Base-by-base conservation (phyloP, 495 filamentous ascomycete genomes). In the Xylaria telfairii region DNA sequence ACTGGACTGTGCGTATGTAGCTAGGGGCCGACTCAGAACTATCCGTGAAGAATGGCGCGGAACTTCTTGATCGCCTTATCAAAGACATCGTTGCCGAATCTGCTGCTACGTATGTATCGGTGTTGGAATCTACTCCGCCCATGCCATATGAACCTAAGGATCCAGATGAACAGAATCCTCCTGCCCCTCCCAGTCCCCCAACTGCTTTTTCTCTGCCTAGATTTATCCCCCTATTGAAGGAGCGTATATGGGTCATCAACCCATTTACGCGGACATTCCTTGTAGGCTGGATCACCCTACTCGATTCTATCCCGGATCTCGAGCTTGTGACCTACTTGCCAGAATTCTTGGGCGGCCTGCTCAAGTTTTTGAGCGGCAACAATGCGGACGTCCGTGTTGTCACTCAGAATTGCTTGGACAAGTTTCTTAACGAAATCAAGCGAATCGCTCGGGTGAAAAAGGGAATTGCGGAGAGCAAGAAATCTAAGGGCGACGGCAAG, bases 61-160 rank as follows among this genome's bases (percentile, higher is more conserved):
- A 99, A 77, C 88, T 99, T 67, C 87, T 99, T 6, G 96, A 99
- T 81, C 92, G 96, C 19, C 85, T 99, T 26, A 90, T 99, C 69
- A 99, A 99, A 79, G 96, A 99, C 75, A 99, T 99, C 61, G 95
- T 98, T 5, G 92, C 95, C 1, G 96, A 99, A 80, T 97, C 94
- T 5, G 96, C 96, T 6, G 92, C 96, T 37, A 95, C 95, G 8
- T 98, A 98, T 79, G 90, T 98, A 17, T 98, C 95, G 0, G 86
- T 98, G 2, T 82, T 99, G 57, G 90, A 96, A 64, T 88, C 90
- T 53, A 81, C 87, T 15, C 72, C 72, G 12, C 78, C 81, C 5
- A 73, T 81, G 21, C 80, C 81, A 0, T 87, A 86, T 59, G 79
- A 84, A 34, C 80, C 77, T 46, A 81, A 83, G 46, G 86, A 85